phyloP scores from a whole-genome alignment of 805 yeast genomes.

The Saturnispora silvae region DNA sequence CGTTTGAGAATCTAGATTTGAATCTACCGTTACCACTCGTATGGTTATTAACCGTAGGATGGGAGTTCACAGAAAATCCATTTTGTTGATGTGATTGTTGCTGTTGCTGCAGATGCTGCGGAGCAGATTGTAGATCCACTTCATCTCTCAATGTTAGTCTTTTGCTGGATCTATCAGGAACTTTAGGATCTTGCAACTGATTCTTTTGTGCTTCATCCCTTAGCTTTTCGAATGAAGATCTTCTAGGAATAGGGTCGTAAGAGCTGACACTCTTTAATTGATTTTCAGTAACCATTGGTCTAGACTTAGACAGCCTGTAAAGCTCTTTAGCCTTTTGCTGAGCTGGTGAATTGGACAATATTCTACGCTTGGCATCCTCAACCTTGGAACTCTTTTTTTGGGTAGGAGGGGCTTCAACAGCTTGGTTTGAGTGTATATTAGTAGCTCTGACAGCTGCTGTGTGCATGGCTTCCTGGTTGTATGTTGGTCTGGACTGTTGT shows the following conservation, averaged over 20 bases:
- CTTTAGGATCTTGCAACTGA: not conserved
- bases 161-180: conserved; percentile 21
- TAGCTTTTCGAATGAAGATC: conserved; percentile 50
- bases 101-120: conserved; percentile 1
- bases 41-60: not conserved
- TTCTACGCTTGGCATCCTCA: conserved; percentile 13
- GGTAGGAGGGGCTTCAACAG: not conserved
- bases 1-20: conserved; percentile 42
- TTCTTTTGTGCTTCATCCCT: not conserved
- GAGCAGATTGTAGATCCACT: not conserved
- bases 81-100: conserved; percentile 27
- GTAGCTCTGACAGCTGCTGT: not conserved
- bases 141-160: conserved; percentile 21
- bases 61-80: conserved; percentile 8
- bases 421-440: not conserved
- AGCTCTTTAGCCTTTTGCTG: conserved; percentile 39
- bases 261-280: conserved; percentile 9
- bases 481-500: not conserved
- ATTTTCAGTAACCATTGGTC: conserved; percentile 9
- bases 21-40: conserved; percentile 18
- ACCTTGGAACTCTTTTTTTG: conserved; percentile 2
- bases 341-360: conserved; percentile 15
- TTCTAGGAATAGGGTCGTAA: conserved; percentile 17
- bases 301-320: conserved; percentile 37
- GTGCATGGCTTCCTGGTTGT: not conserved